Percentiles rank a stretch among this genome's conserved stretches.
phyloP scores from a whole-genome alignment of 2,329 filamentous ascomycete species.

The Talaromyces sp. region DNA sequence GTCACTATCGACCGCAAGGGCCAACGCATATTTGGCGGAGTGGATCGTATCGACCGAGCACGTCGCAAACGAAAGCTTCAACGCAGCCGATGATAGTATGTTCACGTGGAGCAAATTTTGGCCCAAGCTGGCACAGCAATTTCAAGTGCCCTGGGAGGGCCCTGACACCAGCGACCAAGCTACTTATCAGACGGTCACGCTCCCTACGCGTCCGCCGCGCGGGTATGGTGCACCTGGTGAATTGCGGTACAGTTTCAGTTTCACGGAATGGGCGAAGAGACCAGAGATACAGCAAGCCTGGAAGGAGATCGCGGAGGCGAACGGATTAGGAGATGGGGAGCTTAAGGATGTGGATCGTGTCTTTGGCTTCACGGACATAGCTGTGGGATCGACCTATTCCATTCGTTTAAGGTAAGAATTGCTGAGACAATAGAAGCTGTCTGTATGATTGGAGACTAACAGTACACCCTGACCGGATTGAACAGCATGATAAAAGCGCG shows the following conservation, averaged over 20 bases:
- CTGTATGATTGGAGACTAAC: background rate
- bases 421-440: background rate
- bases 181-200: slow-evolving; percentile 24
- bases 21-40: slow-evolving; percentile 55
- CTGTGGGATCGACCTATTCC: slow-evolving; percentile 33
- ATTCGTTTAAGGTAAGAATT: slow-evolving; percentile 34
- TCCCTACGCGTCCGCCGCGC: slow-evolving; percentile 29
- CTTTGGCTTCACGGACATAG: slow-evolving; percentile 52
- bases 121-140: slow-evolving; percentile 37
- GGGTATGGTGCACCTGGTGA: slow-evolving; percentile 50
- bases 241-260: slow-evolving; percentile 43
- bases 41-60: slow-evolving; percentile 52
- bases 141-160: slow-evolving; percentile 35
- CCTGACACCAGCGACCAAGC: slow-evolving; percentile 28
- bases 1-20: slow-evolving; percentile 47
- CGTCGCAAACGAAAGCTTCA: slow-evolving; percentile 53
- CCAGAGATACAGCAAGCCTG: slow-evolving; percentile 50
- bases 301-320: slow-evolving; percentile 47
- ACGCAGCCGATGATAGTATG: slow-evolving; percentile 49
- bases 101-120: slow-evolving; percentile 55
- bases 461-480: background rate
- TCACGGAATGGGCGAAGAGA: slow-evolving; percentile 52
- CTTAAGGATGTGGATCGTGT: slow-evolving; percentile 50
- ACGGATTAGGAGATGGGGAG: slow-evolving; percentile 45
- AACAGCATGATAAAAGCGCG: slow-evolving; percentile 34